Evolutionary conservation across 495 filamentous ascomycete species (phyloP).

Genomic region (Sporormia fimetaria): DNA sequence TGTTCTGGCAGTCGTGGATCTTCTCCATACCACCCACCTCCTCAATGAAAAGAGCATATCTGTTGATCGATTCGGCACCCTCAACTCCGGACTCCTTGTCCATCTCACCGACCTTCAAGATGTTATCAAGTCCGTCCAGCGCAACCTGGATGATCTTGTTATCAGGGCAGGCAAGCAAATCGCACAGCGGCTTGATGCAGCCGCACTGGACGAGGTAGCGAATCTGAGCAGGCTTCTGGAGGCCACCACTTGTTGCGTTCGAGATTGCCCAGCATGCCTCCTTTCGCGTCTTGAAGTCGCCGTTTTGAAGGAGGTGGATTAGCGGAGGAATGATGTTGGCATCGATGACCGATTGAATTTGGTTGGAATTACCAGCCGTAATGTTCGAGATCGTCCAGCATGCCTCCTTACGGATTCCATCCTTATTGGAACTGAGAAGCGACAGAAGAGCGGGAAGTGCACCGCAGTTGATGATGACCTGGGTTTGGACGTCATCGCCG

Average conservation of each 20-base stretch:
- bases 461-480: constrained; percentile 98
- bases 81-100: constrained; percentile 69
- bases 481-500: constrained; percentile 96
- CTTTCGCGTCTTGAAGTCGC: constrained; percentile 98
- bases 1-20: constrained; percentile 99
- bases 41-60: constrained; percentile 96
- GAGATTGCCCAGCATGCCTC: constrained; percentile 99
- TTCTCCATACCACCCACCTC: constrained; percentile 99
- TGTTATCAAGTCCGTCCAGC: constrained; percentile 96
- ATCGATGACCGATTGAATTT: constrained; percentile 96
- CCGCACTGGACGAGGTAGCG: constrained; percentile 85
- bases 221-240: constrained; percentile 98
- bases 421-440: constrained; percentile 89
- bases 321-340: constrained; percentile 92
- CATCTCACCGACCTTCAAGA: constrained; percentile 97
- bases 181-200: constrained; percentile 95
- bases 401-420: constrained; percentile 97
- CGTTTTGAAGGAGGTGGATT: constrained; percentile 88
- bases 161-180: constrained; percentile 90
- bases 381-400: constrained; percentile 99
- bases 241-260: constrained; percentile 92
- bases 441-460: constrained; percentile 83
- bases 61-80: constrained; percentile 74
- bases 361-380: constrained; percentile 92
- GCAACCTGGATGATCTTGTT: constrained; percentile 99